Percentiles rank a stretch among this genome's conserved stretches.
phyloP scores from a whole-genome alignment of 805 yeast genomes.

The Alloascoidea hylecoeti region DNA sequence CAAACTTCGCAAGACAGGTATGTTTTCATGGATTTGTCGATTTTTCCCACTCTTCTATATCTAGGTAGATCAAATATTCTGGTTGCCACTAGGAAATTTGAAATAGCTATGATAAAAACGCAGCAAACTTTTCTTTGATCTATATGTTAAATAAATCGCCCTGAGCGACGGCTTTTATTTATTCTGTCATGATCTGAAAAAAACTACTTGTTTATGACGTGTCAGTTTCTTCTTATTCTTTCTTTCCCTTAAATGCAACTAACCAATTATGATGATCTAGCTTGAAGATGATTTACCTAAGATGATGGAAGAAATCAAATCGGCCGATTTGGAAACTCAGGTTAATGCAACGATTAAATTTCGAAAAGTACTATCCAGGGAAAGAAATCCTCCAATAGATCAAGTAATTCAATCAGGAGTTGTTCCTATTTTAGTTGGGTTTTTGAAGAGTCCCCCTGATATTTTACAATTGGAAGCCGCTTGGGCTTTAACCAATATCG shows the following conservation, averaged over 20 bases:
- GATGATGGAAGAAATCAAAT: conserved; percentile 70
- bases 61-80: too few species aligned
- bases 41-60: conserved; percentile 2
- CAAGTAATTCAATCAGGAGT: conserved; percentile 88
- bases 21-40: conserved; percentile 3
- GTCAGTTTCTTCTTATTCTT: too few species aligned
- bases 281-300: conserved; percentile 52
- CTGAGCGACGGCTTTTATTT: too few species aligned
- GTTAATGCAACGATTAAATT: conserved; percentile 83
- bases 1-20: conserved; percentile 15
- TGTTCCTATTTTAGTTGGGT: conserved; percentile 79
- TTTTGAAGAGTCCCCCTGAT: conserved; percentile 65
- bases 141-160: too few species aligned
- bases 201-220: too few species aligned
- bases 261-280: conserved; percentile 15
- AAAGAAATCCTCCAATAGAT: conserved; percentile 93
- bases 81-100: too few species aligned
- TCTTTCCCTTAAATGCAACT: too few species aligned
- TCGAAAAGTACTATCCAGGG: conserved; percentile 87
- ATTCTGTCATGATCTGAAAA: too few species aligned
- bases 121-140: too few species aligned
- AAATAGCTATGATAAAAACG: too few species aligned
- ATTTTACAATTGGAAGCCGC: conserved; percentile 95
- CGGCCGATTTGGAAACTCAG: conserved; percentile 66
- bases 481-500: conserved; percentile 98